phyloP scores from a whole-genome alignment of 1,139 yeast genomes.

The Schwanniomyces etchellsii region DNA sequence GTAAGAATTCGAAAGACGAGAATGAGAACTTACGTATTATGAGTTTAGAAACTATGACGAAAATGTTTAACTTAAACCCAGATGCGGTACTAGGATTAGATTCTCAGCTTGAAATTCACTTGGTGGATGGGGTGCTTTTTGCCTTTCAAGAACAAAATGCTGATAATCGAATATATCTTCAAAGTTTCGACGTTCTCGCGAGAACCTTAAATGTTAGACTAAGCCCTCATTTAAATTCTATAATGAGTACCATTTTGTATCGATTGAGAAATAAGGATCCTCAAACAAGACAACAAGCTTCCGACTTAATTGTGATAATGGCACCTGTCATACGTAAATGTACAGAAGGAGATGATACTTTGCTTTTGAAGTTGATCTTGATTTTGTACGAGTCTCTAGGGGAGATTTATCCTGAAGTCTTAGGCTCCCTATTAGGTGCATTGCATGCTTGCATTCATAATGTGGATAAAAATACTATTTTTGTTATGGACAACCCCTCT shows the following conservation, averaged over 20 bases:
- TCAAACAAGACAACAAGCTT: constrained; percentile 78
- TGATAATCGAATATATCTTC: constrained; percentile 50
- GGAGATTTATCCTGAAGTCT: constrained; percentile 90
- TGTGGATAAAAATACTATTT: constrained; percentile 42
- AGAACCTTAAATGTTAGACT: constrained; percentile 65
- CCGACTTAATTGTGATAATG: constrained; percentile 65
- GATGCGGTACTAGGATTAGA: constrained; percentile 35
- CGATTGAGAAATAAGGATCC: constrained; percentile 70
- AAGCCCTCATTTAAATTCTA: constrained; percentile 69
- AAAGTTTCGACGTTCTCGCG: constrained; percentile 63
- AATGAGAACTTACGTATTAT: constrained; percentile 74
- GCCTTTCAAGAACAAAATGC: constrained; percentile 77
- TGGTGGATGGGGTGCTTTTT: constrained; percentile 78
- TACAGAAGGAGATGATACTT: constrained; percentile 46
- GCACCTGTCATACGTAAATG: constrained; percentile 68
- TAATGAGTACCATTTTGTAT: constrained; percentile 68
- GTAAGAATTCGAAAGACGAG: constrained; percentile 68
- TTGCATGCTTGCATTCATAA: constrained; percentile 41
- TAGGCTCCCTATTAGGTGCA: constrained; percentile 80
- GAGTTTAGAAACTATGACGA: constrained; percentile 64
- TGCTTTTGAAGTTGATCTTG: constrained; percentile 64
- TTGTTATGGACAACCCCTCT: constrained; percentile 69
- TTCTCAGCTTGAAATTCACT: constrained; percentile 47
- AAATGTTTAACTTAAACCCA: constrained; percentile 21
- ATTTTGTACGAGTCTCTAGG: constrained; percentile 89